Base-by-base conservation (phyloP, 2,329 filamentous ascomycete species). In the Chrysosporium keratinophilum region DNA sequence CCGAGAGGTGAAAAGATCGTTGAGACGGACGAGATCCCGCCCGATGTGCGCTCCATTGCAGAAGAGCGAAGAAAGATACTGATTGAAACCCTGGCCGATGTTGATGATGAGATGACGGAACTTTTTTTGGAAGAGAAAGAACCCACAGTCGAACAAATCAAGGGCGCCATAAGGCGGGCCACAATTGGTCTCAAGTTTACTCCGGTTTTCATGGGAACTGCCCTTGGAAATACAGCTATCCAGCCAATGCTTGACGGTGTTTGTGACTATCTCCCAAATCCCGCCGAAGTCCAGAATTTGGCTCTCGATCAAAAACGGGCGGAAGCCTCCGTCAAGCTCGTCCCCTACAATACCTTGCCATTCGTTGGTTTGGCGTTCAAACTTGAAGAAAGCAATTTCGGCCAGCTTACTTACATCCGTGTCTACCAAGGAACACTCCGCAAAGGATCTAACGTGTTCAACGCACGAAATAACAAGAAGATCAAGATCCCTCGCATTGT, bases 281-380 rank as follows among this genome's bases (percentile, higher is more conserved):
- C 93, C 3, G 76, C 84, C 17, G 85, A 98, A 71, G 85, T 96
- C 42, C 80, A 88, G 67, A 97, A 97, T 73, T 74, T 87, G 64
- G 93, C 90, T 5, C 79, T 98, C 54, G 91, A 98, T 71, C 84
- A 83, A 67, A 81, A 83, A 66, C 82, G 86, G 63, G 76, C 76
- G 42, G 93, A 98, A 70, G 80, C 83, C 47, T 78, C 83, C 1
- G 90, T 95, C 56, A 86, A 91, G 68, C 81, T 98, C 54, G 82
- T 96, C 15, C 57, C 58, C n/a, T 60, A 58, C 41, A 93, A 94
- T 72, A 85, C 87, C 19, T 77, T 95, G 20, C 93, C 93, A 0
- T 96, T 97, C 65, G 89, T 96, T 54, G 93, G 93, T 48, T 78
- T 98, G 58, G 93, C 93, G 9, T 98, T 98, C 78, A 98, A 98